phyloP scores from a whole-genome alignment of 2,329 filamentous ascomycete genomes.

The Pestalotiopsis sp. region DNA sequence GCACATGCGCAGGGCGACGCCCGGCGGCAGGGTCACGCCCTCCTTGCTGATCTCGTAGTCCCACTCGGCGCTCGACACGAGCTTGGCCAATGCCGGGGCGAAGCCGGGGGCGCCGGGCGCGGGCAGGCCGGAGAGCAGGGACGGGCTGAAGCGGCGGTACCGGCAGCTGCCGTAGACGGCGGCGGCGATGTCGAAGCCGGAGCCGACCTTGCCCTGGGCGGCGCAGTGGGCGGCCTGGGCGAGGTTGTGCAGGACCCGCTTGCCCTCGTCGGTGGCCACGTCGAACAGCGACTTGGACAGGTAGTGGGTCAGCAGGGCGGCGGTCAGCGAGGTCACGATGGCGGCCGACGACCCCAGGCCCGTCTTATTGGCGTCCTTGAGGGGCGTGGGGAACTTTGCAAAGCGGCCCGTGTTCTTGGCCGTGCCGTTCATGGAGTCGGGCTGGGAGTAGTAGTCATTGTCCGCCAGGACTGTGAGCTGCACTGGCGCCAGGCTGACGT shows the following conservation, averaged over 20 bases:
- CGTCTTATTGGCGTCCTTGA: conserved; percentile 87
- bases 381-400: conserved; percentile 74
- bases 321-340: conserved; percentile 85
- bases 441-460: conserved; percentile 93
- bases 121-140: conserved; percentile 68
- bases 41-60: conserved; percentile 77
- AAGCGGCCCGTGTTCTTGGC: conserved; percentile 58
- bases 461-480: conserved; percentile 89
- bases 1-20: conserved; percentile 84
- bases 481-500: conserved; percentile 64
- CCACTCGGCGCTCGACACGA: conserved; percentile 75
- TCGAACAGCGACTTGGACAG: conserved; percentile 61
- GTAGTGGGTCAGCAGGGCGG: conserved; percentile 77
- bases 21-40: conserved; percentile 70
- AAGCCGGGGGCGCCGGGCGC: conserved; percentile 71
- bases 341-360: conserved; percentile 94
- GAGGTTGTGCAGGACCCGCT: conserved; percentile 80
- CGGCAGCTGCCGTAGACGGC: conserved; percentile 90
- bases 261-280: conserved; percentile 55
- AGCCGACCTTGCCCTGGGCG: conserved; percentile 94
- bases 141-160: conserved; percentile 90
- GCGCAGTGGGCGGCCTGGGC: conserved; percentile 93
- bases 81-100: conserved; percentile 60
- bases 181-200: conserved; percentile 91
- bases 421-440: conserved; percentile 37